Evolutionary conservation across 805 yeast species (phyloP).

Genomic region (Candida sonorensis): DNA sequence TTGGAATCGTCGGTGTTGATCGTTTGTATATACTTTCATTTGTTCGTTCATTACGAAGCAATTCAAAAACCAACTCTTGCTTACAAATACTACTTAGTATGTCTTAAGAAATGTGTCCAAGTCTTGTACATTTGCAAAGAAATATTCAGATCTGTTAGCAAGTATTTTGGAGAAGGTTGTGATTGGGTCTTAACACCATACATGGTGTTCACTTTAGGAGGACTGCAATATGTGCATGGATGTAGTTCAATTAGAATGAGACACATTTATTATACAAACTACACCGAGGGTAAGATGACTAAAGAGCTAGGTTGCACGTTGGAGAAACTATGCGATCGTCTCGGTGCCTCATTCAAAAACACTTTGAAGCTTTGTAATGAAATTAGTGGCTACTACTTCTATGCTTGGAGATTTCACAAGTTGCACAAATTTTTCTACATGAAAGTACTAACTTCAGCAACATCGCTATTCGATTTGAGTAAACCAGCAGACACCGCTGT

Average conservation of each 20-base stretch:
- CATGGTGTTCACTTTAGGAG: constrained; percentile 6
- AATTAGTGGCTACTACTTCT: constrained; percentile 14
- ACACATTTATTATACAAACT: constrained; percentile 9
- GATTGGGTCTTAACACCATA: constrained; percentile 36
- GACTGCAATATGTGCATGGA: constrained; percentile 7
- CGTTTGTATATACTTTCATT: constrained; percentile 28
- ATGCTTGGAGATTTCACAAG: constrained; percentile 18
- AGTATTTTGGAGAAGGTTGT: constrained; percentile 36
- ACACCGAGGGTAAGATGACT: constrained; percentile 6
- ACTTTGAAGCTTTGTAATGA: constrained; percentile 3
- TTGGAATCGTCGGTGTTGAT: constrained; percentile 10
- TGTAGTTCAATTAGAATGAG: constrained; percentile 5
- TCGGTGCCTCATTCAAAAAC: not conserved
- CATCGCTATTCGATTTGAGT: constrained; percentile 4
- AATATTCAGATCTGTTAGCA: constrained; percentile 25
- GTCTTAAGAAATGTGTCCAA: constrained; percentile 23
- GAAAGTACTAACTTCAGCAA: constrained; percentile 1
- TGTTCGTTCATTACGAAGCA: constrained; percentile 35
- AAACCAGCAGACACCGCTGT: constrained; percentile 5
- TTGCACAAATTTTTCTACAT: constrained; percentile 10
- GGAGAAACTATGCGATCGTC: not conserved
- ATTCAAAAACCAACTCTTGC: constrained; percentile 23
- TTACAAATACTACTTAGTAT: constrained; percentile 29
- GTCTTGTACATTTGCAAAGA: constrained; percentile 28
- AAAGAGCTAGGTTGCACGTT: constrained; percentile 2